These are phyloP conservation scores for Hypoxylon rickii DNA, from an alignment of 495 filamentous ascomycete genomes.

Conservation along the genomic window DNA sequence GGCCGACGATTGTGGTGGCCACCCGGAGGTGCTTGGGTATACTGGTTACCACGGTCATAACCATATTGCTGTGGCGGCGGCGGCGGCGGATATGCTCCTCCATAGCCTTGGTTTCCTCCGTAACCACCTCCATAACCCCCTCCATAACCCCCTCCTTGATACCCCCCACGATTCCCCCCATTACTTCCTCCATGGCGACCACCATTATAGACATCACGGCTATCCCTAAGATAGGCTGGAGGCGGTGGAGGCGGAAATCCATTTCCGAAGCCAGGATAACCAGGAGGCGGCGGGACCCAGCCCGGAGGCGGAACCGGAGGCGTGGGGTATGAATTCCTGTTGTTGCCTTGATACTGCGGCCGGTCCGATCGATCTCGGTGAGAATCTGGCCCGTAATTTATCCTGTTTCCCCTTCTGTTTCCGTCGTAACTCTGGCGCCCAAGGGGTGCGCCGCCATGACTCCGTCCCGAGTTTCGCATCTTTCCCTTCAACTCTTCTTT, in stretches of 20 bases:
- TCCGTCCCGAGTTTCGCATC: conserved; percentile 61
- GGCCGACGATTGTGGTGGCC: conserved; percentile 21
- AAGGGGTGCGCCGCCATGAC: conserved; percentile 49
- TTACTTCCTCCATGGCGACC: conserved; percentile 35
- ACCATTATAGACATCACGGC: conserved; percentile 37
- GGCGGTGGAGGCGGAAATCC: conserved; percentile 53
- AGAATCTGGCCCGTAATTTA: conserved; percentile 50
- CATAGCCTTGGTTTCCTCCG: conserved; percentile 24
- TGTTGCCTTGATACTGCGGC: background rate
- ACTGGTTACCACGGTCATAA: conserved; percentile 25
- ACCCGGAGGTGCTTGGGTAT: conserved; percentile 23
- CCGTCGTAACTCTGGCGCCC: conserved; percentile 41
- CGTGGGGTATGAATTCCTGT: conserved; percentile 37
- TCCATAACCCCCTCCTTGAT: conserved; percentile 28
- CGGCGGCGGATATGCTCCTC: conserved; percentile 17
- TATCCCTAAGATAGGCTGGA: conserved; percentile 35
- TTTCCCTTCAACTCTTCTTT: conserved; percentile 68
- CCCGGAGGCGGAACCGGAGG: conserved; percentile 40
- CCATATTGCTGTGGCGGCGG: conserved; percentile 13
- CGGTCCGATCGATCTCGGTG: conserved; percentile 28
- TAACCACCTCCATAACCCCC: conserved; percentile 24
- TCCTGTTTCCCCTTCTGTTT: conserved; percentile 38
- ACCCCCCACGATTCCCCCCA: conserved; percentile 28
- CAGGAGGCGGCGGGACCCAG: conserved; percentile 52
- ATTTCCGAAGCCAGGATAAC: conserved; percentile 48